Base-by-base conservation (phyloP, 768 basidiomycete species). In the Clavulina sp. region DNA sequence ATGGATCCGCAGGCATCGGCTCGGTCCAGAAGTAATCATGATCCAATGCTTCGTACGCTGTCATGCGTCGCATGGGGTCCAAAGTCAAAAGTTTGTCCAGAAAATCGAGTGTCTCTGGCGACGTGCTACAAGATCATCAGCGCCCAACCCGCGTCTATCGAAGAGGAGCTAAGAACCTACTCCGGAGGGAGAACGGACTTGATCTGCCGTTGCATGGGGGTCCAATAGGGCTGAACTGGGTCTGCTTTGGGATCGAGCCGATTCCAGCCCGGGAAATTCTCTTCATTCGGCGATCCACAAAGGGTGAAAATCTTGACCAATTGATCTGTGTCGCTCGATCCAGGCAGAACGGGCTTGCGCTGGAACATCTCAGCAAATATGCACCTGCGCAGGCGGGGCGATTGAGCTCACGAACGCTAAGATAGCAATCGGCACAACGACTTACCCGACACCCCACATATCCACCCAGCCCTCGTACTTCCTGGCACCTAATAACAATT, bases 281-380 rank as follows among this genome's bases (percentile, higher is more conserved):
- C 53, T 3, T 65, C 58, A 29, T 55, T 64, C n/a, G 91, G 89
- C 7, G 85, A 76, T 3, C 92, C 95, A 59, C 88, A 91, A n/a
- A 89, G 66, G 53, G 73, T 68, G 74, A 84, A 93, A 50, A 99
- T 97, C 65, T 78, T 80, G 58, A 83, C 78, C 6, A 95, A 66
- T 61, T 97, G 95, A 63, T 92, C 85, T n/a, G 89, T 66, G 58
- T 99, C 95, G 6, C 84, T 81, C 19, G 74, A 75, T 16, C 93
- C 93, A 4, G 80, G 79, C 50, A 97, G 72, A 52, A 99, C 89
- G 0, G 93, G 92, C 51, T 75, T 72, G 41, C 82, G 76, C 52
- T 74, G 73, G 64, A 87, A 93, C 88, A 97, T 96, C 66, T 99
- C 95, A 29, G 84, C 93, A n/a, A 97, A 70, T 28, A 96, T 86